Evolutionary conservation across 176 grass and related monocot species (phyloP).

Genomic region (Rhynchospora tenuis): DNA sequence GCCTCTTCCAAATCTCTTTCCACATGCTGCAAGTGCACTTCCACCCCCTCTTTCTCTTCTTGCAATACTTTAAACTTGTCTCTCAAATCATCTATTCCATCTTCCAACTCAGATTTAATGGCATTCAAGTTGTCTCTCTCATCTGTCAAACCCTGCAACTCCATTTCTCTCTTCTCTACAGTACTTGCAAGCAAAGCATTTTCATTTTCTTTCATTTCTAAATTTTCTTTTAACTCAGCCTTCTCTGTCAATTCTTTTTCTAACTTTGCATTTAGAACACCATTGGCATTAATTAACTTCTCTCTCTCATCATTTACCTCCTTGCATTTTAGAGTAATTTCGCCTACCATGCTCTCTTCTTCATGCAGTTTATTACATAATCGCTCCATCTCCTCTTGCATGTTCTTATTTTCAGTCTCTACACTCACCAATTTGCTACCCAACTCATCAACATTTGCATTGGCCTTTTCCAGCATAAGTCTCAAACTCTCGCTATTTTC

Average conservation of each 20-base stretch:
- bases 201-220: slow-evolving; percentile 36
- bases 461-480: slow-evolving; percentile 29
- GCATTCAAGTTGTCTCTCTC: slow-evolving; percentile 45
- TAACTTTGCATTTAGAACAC: slow-evolving; percentile 31
- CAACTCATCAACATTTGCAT: slow-evolving; percentile 35
- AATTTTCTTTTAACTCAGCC: slow-evolving; percentile 28
- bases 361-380: slow-evolving; percentile 38
- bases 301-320: slow-evolving; percentile 48
- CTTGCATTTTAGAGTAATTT: slow-evolving; percentile 38
- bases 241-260: slow-evolving; percentile 38
- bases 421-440: slow-evolving; percentile 23
- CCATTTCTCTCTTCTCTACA: slow-evolving; percentile 21
- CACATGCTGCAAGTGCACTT: slow-evolving; percentile 30
- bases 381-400: slow-evolving; percentile 30
- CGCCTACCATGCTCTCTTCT: slow-evolving; percentile 37
- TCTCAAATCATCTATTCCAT: slow-evolving; percentile 28
- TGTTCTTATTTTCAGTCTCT: slow-evolving; percentile 31
- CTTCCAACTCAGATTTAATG: slow-evolving; percentile 34
- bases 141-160: slow-evolving; percentile 34
- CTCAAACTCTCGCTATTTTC: slow-evolving; percentile 51
- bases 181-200: slow-evolving; percentile 38
- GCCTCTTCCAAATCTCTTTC: slow-evolving; percentile 33
- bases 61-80: slow-evolving; percentile 23
- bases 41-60: slow-evolving; percentile 33
- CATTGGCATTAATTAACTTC: slow-evolving; percentile 29